Evolutionary conservation across 192 early-diverging fungal genomes (phyloP), one percentile per base, ranked within the genome.

Genomic region (Umbelopsis sp.): DNA sequence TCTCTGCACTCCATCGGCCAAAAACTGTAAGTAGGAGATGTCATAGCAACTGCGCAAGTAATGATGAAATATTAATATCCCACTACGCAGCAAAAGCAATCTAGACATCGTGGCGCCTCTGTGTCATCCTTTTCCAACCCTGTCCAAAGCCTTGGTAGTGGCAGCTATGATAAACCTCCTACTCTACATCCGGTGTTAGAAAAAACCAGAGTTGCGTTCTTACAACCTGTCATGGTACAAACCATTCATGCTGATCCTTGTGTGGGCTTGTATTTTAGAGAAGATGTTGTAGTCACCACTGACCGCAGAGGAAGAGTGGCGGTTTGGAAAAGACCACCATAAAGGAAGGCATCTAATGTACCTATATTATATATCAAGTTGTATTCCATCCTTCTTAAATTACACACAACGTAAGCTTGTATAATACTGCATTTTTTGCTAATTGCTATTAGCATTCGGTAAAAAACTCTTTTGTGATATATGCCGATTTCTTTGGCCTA

Each of bases 1-100:
- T 95, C n/a, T 74, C 85, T 16, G 88, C 91, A 0, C 74, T 97
- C 20, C 92, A 91, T 70, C 85, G 90, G 10, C 95, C 96, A 8
- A 91, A 93, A 71, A 81, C 81, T 38, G 85, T 86, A 85, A 76
- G 84, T 71, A 2, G 26, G n/a, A n/a, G 47, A 49, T 9, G 17
- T 9, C 31, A 14, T 62, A 3, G 4, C 29, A 29, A 34, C 7
- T 29, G 56, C 56, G 17, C 16, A 2, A 14, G 4, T 56, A 4
- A 62, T 7, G 2, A 26, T 41, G 2, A 62, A 34, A 17, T 26
- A 17, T 62, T 0, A 62, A 20, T 25, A 11, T 54, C 20, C 14
- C 6, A 1, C 4, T 4, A n/a, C n/a, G n/a, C 16, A 62, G 56
- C 56, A 62, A 62, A 62, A 62, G 29, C 56, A 62, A 62, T 34